Evolutionary conservation across 1,139 yeast genomes (phyloP), one percentile per base, ranked within the genome.

Genomic region (Hyphopichia pseudoburtonii): DNA sequence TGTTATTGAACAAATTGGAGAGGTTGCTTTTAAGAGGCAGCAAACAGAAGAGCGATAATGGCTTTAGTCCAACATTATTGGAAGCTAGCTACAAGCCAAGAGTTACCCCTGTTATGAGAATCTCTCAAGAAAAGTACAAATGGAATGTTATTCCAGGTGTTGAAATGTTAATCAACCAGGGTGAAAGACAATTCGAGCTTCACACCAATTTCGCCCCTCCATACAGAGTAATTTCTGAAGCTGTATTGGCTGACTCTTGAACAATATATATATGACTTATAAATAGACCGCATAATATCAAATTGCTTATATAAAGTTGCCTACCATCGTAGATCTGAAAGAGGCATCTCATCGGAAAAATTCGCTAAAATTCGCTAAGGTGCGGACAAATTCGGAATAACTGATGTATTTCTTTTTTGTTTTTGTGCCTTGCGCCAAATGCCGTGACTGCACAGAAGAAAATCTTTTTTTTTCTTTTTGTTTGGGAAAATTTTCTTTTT

Each of bases 1-100:
- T 47, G 2, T 62, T 86, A 30, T 50, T 76, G 40, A 60, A 60
- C 12, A 73, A 73, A 39, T 57, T 83, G 27, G 76, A 76, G 40
- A 51, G 60, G 14, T 54, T 80, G 24, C 69, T 87, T 46, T 45
- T 62, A 29, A 69, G 64, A 36, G 76, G 76, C 3, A 32, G 39
- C 12, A 49, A 57, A 26, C 42, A 39, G 25, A 50, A 52, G 27
- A n/a, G n/a, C n/a, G 42, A 41, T 3, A 56, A 60, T 11, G 66
- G 69, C 0, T 67, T 72, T 41, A 57, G 60, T 3, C 83, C 86
- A 17, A 69, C 79, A 5, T 68, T 92, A 32, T 65, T 92, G 39
- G 98, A 92, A 51, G 97, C 97, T 27, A 95, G 97, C 17, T 92
- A 92, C 68, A 88, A 87, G 59, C 97, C 97, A 15, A 66, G 78